Evolutionary conservation across 371 early-diverging fungal species (phyloP).

Genomic region (Actinomortierella wolfii): DNA sequence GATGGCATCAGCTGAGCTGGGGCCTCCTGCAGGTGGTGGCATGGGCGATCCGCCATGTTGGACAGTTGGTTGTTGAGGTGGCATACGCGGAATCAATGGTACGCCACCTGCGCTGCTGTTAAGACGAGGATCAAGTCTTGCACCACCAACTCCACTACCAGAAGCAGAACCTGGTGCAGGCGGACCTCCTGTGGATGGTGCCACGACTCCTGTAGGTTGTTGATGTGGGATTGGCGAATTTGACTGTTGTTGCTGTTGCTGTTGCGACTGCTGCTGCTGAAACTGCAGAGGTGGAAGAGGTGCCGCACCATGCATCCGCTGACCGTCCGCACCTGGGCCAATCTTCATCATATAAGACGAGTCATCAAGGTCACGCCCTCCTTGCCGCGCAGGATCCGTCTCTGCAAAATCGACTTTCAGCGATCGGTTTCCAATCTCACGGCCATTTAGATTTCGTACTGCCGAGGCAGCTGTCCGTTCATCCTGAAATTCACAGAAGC

Average conservation of each 20-base stretch:
- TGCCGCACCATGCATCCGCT: slow-evolving; percentile 8
- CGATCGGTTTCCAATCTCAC: slow-evolving; percentile 82
- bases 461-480: slow-evolving; percentile 34
- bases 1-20: slow-evolving; percentile 56
- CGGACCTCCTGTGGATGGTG: too few species aligned
- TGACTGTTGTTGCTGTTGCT: slow-evolving; percentile 39
- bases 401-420: slow-evolving; percentile 89
- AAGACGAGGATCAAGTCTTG: slow-evolving; percentile 29
- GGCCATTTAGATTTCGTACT: slow-evolving; percentile 62
- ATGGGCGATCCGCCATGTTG: slow-evolving; percentile 17
- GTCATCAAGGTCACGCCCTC: slow-evolving; percentile 36
- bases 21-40: slow-evolving; percentile 27
- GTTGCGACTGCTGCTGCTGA: slow-evolving; percentile 25
- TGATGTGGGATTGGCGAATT: slow-evolving; percentile 14
- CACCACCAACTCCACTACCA: too few species aligned
- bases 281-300: slow-evolving; percentile 19
- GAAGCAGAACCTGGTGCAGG: too few species aligned
- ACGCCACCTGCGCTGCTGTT: slow-evolving; percentile 25
- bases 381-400: slow-evolving; percentile 50
- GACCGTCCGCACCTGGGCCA: slow-evolving; percentile 16
- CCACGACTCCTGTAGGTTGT: background rate
- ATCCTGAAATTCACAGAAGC: slow-evolving; percentile 87
- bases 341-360: slow-evolving; percentile 25
- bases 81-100: slow-evolving; percentile 21
- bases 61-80: slow-evolving; percentile 26